These are phyloP conservation scores for Cladorrhinum samala DNA, from an alignment of 495 filamentous ascomycete species.

Conservation along the genomic window DNA sequence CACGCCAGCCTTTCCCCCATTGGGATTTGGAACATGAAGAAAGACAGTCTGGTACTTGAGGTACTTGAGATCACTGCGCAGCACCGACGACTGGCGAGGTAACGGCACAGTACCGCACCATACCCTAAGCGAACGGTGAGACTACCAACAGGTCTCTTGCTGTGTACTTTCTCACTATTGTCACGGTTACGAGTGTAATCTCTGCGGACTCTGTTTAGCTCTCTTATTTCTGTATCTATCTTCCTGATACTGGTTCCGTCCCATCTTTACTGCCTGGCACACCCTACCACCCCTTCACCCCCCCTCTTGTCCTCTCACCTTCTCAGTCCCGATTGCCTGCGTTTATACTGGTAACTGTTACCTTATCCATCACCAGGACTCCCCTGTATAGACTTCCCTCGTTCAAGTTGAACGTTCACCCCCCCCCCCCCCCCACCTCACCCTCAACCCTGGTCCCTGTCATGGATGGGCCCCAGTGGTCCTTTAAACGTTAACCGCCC, in stretches of 20 bases:
- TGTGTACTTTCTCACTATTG: conserved; percentile 1
- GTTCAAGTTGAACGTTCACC: conserved; percentile 1
- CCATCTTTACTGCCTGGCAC: background rate
- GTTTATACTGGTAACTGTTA: background rate
- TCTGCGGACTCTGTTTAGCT: too few species aligned
- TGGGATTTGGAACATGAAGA: background rate
- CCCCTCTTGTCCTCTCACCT: conserved; percentile 3
- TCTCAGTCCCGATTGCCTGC: background rate
- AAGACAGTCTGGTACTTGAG: background rate
- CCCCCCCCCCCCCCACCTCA: background rate
- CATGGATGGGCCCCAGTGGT: conserved; percentile 5
- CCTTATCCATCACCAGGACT: background rate
- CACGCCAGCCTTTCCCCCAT: conserved; percentile 9
- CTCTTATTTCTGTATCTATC: background rate
- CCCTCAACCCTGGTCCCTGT: conserved; percentile 5
- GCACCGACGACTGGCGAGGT: conserved; percentile 4
- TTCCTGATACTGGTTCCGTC: background rate
- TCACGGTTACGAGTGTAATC: conserved; percentile 3
- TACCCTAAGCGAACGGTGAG: conserved; percentile 7
- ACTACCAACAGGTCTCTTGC: background rate
- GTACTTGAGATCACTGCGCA: conserved; percentile 7
- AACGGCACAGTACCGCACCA: conserved; percentile 17
- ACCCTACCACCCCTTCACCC: conserved; percentile 1
- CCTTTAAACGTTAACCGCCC: conserved; percentile 36
- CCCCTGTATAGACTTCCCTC: too few species aligned